These are phyloP conservation scores for Colletotrichum eremochloae DNA, from an alignment of 2,329 filamentous ascomycete species.

Conservation along the genomic window DNA sequence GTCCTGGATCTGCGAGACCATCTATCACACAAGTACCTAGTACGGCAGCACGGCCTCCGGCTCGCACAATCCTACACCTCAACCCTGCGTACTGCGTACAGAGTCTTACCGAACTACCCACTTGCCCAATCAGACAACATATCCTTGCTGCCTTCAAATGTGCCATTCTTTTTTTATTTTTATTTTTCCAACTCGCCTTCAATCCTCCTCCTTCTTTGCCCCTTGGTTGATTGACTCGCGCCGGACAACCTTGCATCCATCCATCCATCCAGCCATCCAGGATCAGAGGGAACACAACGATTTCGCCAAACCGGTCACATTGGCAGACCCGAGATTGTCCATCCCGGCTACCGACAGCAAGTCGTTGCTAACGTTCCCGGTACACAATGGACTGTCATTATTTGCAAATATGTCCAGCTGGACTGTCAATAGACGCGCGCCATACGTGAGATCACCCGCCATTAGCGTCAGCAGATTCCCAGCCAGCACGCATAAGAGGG, in stretches of 20 bases:
- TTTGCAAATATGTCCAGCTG: conserved; percentile 1
- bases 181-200: conserved; percentile 17
- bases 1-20: conserved; percentile 29
- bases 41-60: conserved; percentile 6
- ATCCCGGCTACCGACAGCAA: background rate
- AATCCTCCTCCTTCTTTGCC: conserved; percentile 25
- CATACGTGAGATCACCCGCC: conserved; percentile 3
- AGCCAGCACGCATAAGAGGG: background rate
- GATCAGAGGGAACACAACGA: conserved; percentile 19
- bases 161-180: conserved; percentile 34
- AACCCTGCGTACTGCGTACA: conserved; percentile 24
- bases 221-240: conserved; percentile 39
- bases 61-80: conserved; percentile 17
- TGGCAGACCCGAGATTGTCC: conserved; percentile 28
- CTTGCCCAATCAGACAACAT: conserved; percentile 30
- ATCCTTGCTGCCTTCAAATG: conserved; percentile 32
- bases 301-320: conserved; percentile 20
- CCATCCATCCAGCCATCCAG: background rate
- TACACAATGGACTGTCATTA: background rate
- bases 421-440: conserved; percentile 19
- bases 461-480: conserved; percentile 28
- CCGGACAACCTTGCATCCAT: conserved; percentile 11
- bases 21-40: conserved; percentile 22
- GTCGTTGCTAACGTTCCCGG: background rate
- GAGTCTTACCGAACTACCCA: conserved; percentile 34